Conservation (phyloP, 345 rosid species). For the Arabidopsis thaliana region DNA sequence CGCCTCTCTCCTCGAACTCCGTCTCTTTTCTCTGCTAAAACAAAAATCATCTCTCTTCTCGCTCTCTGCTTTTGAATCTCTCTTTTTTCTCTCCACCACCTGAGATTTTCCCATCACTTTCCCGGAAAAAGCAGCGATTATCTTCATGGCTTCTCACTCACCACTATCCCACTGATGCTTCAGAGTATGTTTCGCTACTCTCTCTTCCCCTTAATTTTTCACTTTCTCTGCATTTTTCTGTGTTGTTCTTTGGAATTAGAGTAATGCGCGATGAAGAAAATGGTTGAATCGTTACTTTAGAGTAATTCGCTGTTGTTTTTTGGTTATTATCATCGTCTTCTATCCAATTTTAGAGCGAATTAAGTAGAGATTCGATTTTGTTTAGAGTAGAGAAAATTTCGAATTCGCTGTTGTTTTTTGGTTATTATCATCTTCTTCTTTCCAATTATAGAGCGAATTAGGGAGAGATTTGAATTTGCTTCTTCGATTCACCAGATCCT, state of each 20-base stretch:
- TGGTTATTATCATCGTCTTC: not conserved
- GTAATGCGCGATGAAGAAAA: not conserved
- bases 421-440: not conserved
- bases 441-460: constrained; percentile 11
- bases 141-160: constrained; percentile 12
- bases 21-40: constrained; percentile 17
- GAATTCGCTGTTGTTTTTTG: not conserved
- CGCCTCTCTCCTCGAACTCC: constrained; percentile 39
- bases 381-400: not conserved
- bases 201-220: not conserved
- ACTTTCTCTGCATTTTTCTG: not conserved
- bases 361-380: no score
- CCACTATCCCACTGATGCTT: constrained; percentile 15
- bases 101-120: not conserved
- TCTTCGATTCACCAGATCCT: not conserved
- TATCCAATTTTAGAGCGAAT: constrained; percentile 16
- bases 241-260: not conserved
- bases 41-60: constrained; percentile 11
- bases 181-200: constrained; percentile 27
- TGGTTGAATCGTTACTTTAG: not conserved
- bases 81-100: constrained; percentile 3
- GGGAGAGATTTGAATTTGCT: not conserved
- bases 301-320: not conserved
- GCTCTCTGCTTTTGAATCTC: constrained; percentile 7
- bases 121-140: not conserved